Conservation (phyloP, 306 rosid species). For the Fagus sylvatica region DNA sequence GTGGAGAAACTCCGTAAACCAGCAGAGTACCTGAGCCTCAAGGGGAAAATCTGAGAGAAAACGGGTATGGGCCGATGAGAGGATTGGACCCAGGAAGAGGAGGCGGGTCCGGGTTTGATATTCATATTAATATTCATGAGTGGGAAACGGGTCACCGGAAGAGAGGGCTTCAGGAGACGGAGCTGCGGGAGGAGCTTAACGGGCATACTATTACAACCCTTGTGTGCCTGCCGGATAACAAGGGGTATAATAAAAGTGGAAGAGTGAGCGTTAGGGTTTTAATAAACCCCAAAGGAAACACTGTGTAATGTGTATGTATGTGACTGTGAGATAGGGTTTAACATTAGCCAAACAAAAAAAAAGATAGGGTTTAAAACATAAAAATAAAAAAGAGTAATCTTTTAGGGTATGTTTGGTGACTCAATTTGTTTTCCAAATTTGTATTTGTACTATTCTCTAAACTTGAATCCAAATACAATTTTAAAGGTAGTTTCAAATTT, state of each 20-base stretch:
- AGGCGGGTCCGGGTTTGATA: conserved; percentile 36
- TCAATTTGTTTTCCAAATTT: too few species aligned
- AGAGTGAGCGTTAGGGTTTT: not conserved
- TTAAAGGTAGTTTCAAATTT: too few species aligned
- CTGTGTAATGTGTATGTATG: too few species aligned
- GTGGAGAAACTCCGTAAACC: conserved; percentile 40
- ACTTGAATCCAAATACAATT: too few species aligned
- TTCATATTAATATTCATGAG: not conserved
- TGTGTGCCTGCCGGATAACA: not conserved
- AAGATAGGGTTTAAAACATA: too few species aligned
- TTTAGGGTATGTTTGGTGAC: too few species aligned
- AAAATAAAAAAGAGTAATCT: too few species aligned
- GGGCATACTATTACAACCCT: conserved; percentile 39
- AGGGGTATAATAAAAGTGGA: not conserved
- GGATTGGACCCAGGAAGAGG: conserved; percentile 14
- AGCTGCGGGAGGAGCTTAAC: conserved; percentile 58
- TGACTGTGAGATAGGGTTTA: too few species aligned
- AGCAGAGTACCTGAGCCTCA: conserved; percentile 44
- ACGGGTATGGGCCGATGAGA: conserved; percentile 30
- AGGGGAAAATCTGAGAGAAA: conserved; percentile 56
- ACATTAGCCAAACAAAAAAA: too few species aligned
- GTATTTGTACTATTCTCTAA: too few species aligned
- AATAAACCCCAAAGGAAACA: not conserved
- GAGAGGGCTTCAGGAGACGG: conserved; percentile 50
- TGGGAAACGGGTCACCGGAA: conserved; percentile 30